Conservation (phyloP, 306 rosid genomes). For the Canavalia gladiata region DNA sequence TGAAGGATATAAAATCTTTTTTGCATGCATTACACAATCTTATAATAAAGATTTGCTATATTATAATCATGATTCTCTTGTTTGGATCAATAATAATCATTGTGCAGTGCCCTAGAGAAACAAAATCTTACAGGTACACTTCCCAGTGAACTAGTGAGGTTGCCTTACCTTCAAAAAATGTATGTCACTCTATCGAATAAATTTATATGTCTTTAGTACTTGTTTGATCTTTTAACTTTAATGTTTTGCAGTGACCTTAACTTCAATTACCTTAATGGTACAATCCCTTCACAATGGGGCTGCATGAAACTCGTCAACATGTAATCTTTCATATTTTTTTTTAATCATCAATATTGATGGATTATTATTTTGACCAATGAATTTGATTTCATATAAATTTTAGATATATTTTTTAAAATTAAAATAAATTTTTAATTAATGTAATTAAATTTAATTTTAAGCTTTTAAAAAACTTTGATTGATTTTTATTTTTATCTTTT, state of each 20-base stretch:
- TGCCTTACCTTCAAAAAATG: slow-evolving; percentile 63
- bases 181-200: slow-evolving; percentile 39
- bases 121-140: slow-evolving; percentile 61
- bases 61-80: no score
- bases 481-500: no score
- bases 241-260: slow-evolving; percentile 53
- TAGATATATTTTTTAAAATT: background rate
- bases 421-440: no score
- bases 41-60: no score
- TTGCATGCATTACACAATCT: no score
- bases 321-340: slow-evolving; percentile 42
- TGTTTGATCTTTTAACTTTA: background rate
- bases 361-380: background rate
- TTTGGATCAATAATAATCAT: background rate
- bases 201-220: background rate
- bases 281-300: slow-evolving; percentile 68
- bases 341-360: background rate
- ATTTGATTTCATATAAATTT: background rate
- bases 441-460: no score
- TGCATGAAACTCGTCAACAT: slow-evolving; percentile 54
- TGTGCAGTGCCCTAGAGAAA: slow-evolving; percentile 49
- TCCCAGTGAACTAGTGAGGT: slow-evolving; percentile 53
- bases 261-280: slow-evolving; percentile 69
- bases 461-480: no score
- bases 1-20: no score